These are phyloP conservation scores for Huiozyma sinensis DNA, from an alignment of 805 yeast genomes.

Conservation along the genomic window DNA sequence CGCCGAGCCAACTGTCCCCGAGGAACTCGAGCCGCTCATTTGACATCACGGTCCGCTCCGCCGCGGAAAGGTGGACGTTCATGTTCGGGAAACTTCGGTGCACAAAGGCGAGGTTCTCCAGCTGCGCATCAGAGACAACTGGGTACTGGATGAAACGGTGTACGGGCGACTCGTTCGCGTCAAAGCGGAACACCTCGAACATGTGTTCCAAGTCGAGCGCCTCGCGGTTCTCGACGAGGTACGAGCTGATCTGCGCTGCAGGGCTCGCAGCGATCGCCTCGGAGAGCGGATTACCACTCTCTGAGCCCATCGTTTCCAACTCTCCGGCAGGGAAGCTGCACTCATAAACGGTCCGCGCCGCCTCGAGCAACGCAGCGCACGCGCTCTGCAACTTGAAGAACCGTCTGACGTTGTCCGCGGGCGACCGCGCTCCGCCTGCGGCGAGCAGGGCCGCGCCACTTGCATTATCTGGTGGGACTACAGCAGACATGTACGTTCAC, in stretches of 20 bases:
- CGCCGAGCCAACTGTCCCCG: conserved; percentile 74
- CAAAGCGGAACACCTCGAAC: conserved; percentile 6
- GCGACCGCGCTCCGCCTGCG: not conserved
- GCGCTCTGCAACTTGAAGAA: conserved; percentile 13
- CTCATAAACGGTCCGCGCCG: conserved; percentile 8
- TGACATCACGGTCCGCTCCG: conserved; percentile 9
- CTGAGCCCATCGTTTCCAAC: not conserved
- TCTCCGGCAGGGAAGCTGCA: conserved; percentile 6
- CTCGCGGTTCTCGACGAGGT: conserved; percentile 1
- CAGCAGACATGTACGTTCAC: not conserved
- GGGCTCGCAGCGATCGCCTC: conserved; percentile 10
- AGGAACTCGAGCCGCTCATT: conserved; percentile 79
- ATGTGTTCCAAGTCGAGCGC: conserved; percentile 2
- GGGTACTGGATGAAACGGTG: conserved; percentile 12
- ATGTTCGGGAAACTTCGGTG: conserved; percentile 14
- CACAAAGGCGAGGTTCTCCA: conserved; percentile 16
- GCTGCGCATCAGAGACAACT: conserved; percentile 9
- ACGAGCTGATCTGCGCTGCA: conserved; percentile 7
- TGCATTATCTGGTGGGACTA: no score
- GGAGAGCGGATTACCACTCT: conserved; percentile 3
- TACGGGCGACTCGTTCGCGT: conserved; percentile 5
- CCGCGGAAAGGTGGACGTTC: conserved; percentile 10
- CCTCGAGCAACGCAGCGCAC: conserved; percentile 8
- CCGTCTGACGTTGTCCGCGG: conserved; percentile 6
- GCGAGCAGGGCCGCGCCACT: no score